These are phyloP conservation scores for Pittosporum tobira DNA, from an alignment of 129 eudicot species.

Conservation along the genomic window DNA sequence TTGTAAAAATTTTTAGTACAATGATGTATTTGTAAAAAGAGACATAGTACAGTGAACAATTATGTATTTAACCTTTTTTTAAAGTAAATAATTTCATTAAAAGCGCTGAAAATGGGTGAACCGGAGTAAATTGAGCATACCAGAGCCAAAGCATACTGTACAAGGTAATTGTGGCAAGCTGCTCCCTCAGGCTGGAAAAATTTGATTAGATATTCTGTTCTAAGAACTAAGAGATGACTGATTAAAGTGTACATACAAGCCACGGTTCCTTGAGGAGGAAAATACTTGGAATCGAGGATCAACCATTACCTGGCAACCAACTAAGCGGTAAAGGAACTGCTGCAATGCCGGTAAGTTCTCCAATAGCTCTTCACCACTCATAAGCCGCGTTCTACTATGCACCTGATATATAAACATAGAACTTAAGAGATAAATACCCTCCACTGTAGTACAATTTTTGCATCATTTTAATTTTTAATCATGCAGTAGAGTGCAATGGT, in stretches of 20 bases:
- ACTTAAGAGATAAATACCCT: too few species aligned
- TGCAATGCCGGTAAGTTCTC: conserved; percentile 68
- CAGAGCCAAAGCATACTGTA: conserved; percentile 76
- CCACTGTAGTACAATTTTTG: too few species aligned
- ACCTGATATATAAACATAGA: conserved; percentile 28
- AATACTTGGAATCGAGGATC: neutral
- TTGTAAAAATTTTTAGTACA: too few species aligned
- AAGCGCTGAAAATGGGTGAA: too few species aligned
- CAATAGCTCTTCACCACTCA: conserved; percentile 43
- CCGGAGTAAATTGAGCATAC: conserved; percentile 26
- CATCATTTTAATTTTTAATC: too few species aligned
- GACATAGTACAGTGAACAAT: too few species aligned
- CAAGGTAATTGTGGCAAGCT: conserved; percentile 56
- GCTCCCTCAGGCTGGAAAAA: conserved; percentile 81
- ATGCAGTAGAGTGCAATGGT: too few species aligned
- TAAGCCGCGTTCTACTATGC: conserved; percentile 49
- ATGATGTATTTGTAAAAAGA: too few species aligned
- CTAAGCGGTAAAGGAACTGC: conserved; percentile 61
- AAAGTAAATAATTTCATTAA: too few species aligned
- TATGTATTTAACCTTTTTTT: too few species aligned
- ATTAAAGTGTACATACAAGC: too few species aligned
- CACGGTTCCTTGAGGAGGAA: neutral
- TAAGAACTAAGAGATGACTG: too few species aligned
- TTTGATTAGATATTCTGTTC: neutral
- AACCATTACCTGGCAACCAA: conserved; percentile 59